These are phyloP conservation scores for Marasmius oreades DNA, from an alignment of 1,284 basidiomycete genomes.

Conservation along the genomic window DNA sequence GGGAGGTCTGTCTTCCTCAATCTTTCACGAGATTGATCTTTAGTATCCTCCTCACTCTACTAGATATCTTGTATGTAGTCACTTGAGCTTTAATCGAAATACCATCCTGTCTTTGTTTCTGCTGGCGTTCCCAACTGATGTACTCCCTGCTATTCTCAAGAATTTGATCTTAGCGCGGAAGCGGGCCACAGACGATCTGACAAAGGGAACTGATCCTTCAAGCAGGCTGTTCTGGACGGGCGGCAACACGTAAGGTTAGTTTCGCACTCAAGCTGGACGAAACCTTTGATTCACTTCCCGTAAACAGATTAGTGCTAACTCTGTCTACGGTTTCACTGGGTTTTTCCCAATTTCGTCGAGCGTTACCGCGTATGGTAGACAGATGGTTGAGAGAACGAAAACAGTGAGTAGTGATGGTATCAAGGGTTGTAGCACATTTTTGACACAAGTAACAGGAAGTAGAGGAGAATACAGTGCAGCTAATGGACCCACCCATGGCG, in stretches of 20 bases:
- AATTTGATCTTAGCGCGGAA: conserved; percentile 91
- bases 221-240: conserved; percentile 90
- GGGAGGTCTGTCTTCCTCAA: no score
- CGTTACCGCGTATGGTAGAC: conserved; percentile 89
- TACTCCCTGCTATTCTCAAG: conserved; percentile 89
- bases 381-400: conserved; percentile 97
- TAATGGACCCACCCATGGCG: conserved; percentile 84
- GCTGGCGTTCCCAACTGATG: no score
- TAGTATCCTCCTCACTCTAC: no score
- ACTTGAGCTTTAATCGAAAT: no score
- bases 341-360: conserved; percentile 94
- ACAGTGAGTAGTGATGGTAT: conserved; percentile 42
- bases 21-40: no score
- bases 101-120: no score
- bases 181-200: conserved; percentile 88
- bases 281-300: conserved; percentile 3
- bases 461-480: conserved; percentile 81
- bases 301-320: conserved; percentile 88
- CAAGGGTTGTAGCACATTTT: not conserved
- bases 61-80: no score
- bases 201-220: conserved; percentile 93
- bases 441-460: conserved; percentile 58
- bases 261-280: not conserved
- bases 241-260: conserved; percentile 83
- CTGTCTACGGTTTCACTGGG: conserved; percentile 96